phyloP scores from a whole-genome alignment of 495 filamentous ascomycete genomes.

The Aspergillus sparsus region DNA sequence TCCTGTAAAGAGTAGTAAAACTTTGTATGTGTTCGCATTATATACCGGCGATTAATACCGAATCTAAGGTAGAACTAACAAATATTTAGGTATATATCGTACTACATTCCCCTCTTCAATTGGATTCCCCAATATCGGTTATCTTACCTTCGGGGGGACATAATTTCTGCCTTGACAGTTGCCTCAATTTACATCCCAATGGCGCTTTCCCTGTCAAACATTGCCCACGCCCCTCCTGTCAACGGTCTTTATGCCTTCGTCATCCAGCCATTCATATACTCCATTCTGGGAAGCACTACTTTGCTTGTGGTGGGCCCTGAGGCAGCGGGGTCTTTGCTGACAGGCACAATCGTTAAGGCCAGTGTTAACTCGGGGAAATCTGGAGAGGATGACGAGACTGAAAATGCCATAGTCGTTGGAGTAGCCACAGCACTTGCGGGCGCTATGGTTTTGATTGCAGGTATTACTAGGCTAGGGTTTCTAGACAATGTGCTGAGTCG shows the following conservation, averaged over 20 bases:
- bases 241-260: conserved; percentile 96
- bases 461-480: conserved; percentile 84
- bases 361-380: conserved; percentile 68
- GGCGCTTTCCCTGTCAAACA: conserved; percentile 88
- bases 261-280: conserved; percentile 87
- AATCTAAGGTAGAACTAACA: neutral
- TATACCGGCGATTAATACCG: neutral
- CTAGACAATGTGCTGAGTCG: conserved; percentile 91
- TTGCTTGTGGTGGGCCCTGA: conserved; percentile 95
- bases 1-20: conserved; percentile 36
- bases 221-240: conserved; percentile 89
- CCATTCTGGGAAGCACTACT: conserved; percentile 84
- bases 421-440: conserved; percentile 86
- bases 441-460: conserved; percentile 80
- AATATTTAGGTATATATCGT: conserved; percentile 73
- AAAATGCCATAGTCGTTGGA: conserved; percentile 83
- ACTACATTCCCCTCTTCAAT: conserved; percentile 88
- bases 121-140: conserved; percentile 86
- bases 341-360: conserved; percentile 79
- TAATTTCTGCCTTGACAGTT: conserved; percentile 83
- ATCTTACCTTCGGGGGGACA: conserved; percentile 80
- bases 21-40: conserved; percentile 34
- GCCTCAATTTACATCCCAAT: conserved; percentile 98
- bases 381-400: conserved; percentile 66
- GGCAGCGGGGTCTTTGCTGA: conserved; percentile 87